Base-by-base conservation (phyloP, 2,329 filamentous ascomycete genomes). In the Cladorrhinum sp. region DNA sequence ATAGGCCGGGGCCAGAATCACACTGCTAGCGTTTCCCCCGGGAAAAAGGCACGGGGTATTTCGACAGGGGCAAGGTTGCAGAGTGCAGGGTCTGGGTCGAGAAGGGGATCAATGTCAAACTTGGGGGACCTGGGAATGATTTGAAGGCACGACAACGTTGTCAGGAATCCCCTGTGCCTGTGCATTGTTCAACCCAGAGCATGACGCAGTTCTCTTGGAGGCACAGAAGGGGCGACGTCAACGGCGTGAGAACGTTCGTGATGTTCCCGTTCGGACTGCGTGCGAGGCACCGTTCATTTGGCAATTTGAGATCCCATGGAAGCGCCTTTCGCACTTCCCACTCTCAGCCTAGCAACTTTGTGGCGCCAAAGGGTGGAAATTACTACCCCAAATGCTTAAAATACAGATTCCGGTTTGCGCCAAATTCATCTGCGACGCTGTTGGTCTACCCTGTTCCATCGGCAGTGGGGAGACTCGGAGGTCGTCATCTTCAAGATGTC, bases 1-100 rank as follows among this genome's bases (percentile, higher is more conserved):
- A 54, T 56, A 63, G 45, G n/a, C 16, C 41, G n/a, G 41, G 27
- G 38, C 20, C 51, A 24, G 49, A 56, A 24, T 25, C 16, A 27
- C 41, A 45, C 41, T 20, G 41, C 18, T 45, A 45, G 41, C 41
- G 54, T 38, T 55, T 18, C 36, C 50, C 49, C 49, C n/a, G n/a
- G 23, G 57, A 41, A 51, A 58, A 27, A 53, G 20, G 32, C 25
- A 36, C 24, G 56, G 50, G 32, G n/a, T 38, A 23, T 16, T 23
- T 49, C 57, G 52, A 50, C 60, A 60, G 57, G 62, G 53, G 50
- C 10, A 48, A 23, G 25, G 53, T 45, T n/a, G 18, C 41, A 45
- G 32, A 36, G 50, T 32, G 8, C 51, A 50, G 53, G 58, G 59
- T 61, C 48, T 51, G 36, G 50, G 18, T 27, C 24, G 25, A 25